Conservation (phyloP, 2,329 filamentous ascomycete species). For the Simplicillium sp. region DNA sequence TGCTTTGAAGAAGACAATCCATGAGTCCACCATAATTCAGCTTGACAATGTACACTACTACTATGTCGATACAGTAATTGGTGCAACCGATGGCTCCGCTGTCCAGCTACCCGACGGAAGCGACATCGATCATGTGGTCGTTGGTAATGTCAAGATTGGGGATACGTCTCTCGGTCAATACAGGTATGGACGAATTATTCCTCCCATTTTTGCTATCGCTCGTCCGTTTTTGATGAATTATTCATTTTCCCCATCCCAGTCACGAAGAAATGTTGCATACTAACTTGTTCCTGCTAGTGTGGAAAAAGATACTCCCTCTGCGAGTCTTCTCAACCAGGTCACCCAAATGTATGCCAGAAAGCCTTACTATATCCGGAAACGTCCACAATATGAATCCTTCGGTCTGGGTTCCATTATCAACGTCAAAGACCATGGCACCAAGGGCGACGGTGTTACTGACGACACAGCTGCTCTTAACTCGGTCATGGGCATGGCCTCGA, state of each 20-base stretch:
- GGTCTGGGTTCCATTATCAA: conserved; percentile 6
- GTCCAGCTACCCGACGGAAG: no score
- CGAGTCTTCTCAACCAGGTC: no score
- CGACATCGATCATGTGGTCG: no score
- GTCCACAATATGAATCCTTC: conserved; percentile 32
- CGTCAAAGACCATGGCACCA: conserved; percentile 16
- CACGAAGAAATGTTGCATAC: neutral
- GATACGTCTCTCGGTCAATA: neutral
- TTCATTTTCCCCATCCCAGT: no score
- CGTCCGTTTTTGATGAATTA: no score
- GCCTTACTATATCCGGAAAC: neutral
- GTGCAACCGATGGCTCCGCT: no score
- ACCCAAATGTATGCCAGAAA: no score
- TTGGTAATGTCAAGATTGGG: neutral
- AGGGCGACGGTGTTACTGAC: conserved; percentile 35
- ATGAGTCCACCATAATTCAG: neutral
- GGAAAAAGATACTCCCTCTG: neutral
- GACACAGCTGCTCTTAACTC: conserved; percentile 10
- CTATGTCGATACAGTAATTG: no score
- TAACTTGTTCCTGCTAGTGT: neutral
- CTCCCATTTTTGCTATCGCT: no score
- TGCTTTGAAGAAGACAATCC: neutral
- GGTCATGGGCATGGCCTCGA: conserved; percentile 7
- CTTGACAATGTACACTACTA: neutral
- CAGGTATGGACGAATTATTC: neutral